A percentile compares a stretch with the other conserved stretches of the same genome.
Evolutionary conservation across 2,329 filamentous ascomycete species (phyloP).

Genomic region (Monosporascus sp.): DNA sequence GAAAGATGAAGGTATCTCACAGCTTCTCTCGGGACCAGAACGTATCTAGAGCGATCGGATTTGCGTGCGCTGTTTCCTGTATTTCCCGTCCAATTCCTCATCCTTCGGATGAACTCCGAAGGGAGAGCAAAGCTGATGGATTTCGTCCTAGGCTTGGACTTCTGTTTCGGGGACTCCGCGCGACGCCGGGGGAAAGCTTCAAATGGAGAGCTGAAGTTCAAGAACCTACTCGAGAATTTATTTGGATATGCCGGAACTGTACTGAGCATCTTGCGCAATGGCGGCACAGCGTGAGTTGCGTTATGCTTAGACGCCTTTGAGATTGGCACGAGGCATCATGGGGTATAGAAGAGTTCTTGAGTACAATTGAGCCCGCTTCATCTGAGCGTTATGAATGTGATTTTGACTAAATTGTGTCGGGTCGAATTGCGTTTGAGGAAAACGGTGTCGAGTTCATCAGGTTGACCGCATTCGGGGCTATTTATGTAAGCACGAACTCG

Average conservation of each 20-base stretch:
- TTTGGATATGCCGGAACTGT: not conserved
- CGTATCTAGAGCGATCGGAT: not conserved
- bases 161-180: not conserved
- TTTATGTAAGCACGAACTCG: constrained; percentile 3
- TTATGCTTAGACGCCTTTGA: not conserved
- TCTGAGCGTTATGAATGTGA: not conserved
- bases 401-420: not conserved
- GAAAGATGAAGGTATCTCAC: not conserved
- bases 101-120: not conserved
- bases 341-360: not conserved
- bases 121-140: not conserved
- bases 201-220: not conserved
- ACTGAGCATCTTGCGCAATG: constrained; percentile 3
- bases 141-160: not conserved
- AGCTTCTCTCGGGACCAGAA: not conserved
- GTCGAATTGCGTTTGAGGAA: not conserved
- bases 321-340: not conserved
- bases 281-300: not conserved
- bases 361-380: not conserved
- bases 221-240: not conserved
- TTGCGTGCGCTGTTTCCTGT: not conserved
- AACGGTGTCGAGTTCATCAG: not conserved
- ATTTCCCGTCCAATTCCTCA: not conserved
- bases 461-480: constrained; percentile 2
- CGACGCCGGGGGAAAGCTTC: not conserved